Percentiles rank a stretch among this genome's conserved stretches.
Conservation (phyloP, 768 basidiomycete species). For the Pleurotus eryngii region DNA sequence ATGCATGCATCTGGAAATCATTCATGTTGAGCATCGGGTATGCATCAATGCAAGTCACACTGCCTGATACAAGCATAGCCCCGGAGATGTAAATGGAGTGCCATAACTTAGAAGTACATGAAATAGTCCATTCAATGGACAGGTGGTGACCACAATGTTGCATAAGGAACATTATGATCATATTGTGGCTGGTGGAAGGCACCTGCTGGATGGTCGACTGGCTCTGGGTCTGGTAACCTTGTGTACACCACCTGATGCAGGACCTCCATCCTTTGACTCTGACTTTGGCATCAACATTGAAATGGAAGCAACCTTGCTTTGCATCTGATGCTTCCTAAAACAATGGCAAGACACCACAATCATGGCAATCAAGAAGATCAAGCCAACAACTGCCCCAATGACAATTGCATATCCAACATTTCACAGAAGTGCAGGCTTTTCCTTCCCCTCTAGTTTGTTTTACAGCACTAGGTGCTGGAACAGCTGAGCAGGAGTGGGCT, state of each 20-base stretch:
- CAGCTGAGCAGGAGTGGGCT: neutral
- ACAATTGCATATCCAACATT: slow-evolving; percentile 1
- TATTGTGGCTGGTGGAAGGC: neutral
- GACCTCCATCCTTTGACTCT: neutral
- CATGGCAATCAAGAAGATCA: neutral
- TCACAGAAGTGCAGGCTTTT: neutral
- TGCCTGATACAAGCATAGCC: too few relatives aligned
- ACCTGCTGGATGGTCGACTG: neutral
- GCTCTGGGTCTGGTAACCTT: neutral
- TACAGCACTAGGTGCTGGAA: neutral
- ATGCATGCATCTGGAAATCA: neutral
- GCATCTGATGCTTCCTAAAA: neutral
- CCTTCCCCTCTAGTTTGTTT: neutral
- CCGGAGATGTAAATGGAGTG: too few relatives aligned
- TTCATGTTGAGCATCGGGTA: too few relatives aligned
- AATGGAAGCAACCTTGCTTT: neutral
- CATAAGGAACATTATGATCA: neutral
- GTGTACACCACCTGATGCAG: neutral
- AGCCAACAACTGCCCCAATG: neutral
- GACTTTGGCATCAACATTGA: neutral
- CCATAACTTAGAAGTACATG: neutral
- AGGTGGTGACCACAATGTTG: neutral
- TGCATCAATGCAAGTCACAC: too few relatives aligned
- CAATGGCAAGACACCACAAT: neutral
- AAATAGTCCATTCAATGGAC: neutral